A percentile compares a stretch with the other conserved stretches of the same genome.
phyloP scores from a whole-genome alignment of 176 grass and related monocot species.

The Lolium perenne region DNA sequence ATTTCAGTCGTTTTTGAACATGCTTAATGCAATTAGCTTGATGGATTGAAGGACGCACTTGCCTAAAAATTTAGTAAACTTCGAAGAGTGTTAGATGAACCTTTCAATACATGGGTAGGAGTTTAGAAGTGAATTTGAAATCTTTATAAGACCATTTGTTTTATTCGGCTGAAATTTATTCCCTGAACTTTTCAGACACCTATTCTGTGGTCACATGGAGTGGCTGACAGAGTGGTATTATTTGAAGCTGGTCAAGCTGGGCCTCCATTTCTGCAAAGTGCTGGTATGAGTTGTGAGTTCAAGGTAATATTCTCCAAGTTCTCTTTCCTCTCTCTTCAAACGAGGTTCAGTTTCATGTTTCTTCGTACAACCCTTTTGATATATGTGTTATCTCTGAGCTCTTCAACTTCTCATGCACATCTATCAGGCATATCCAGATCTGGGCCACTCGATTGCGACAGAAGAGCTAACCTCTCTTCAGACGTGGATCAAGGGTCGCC shows the following conservation, averaged over 20 bases:
- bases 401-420: constrained; percentile 9
- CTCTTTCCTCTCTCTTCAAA: neutral
- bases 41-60: neutral
- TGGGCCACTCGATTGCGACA: constrained; percentile 69
- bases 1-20: neutral
- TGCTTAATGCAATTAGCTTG: neutral
- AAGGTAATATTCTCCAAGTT: constrained; percentile 58
- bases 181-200: constrained; percentile 64
- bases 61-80: neutral
- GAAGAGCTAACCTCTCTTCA: constrained; percentile 72
- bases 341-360: neutral
- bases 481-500: constrained; percentile 73
- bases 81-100: neutral
- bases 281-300: constrained; percentile 72
- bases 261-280: constrained; percentile 77
- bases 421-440: constrained; percentile 78
- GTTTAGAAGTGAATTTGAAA: neutral
- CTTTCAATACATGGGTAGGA: neutral
- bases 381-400: neutral
- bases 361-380: neutral
- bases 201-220: constrained; percentile 89
- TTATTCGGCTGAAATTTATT: neutral
- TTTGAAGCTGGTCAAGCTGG: constrained; percentile 88
- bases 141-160: neutral
- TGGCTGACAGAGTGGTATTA: constrained; percentile 67